These are phyloP conservation scores for Aspergillus ostianus DNA, from an alignment of 495 filamentous ascomycete genomes.

Conservation along the genomic window DNA sequence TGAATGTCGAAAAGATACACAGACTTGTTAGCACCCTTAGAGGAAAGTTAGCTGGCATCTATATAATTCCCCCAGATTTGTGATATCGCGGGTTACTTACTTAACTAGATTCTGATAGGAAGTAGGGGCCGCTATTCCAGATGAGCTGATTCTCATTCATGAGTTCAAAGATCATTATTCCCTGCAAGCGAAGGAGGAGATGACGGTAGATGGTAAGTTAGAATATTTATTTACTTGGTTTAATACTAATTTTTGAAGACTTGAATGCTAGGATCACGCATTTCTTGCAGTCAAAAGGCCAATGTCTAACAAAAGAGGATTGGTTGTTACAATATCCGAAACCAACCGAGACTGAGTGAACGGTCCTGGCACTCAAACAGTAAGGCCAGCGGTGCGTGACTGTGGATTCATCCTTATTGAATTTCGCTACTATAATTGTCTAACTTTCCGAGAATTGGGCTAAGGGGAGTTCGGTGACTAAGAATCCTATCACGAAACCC, in stretches of 20 bases:
- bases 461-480: too few species aligned
- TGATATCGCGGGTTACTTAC: not conserved
- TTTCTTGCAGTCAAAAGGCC: not conserved
- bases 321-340: constrained; percentile 1
- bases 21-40: not conserved
- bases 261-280: not conserved
- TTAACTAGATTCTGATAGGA: not conserved
- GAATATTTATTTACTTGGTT: not conserved
- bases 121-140: not conserved
- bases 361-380: too few species aligned
- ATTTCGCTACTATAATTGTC: too few species aligned
- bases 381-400: too few species aligned
- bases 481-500: too few species aligned
- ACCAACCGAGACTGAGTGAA: not conserved
- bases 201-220: constrained; percentile 1
- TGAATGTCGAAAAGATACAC: not conserved
- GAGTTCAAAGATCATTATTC: constrained; percentile 6
- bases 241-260: not conserved
- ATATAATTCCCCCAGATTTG: not conserved
- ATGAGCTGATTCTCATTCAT: constrained; percentile 3
- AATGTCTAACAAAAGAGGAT: not conserved
- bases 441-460: too few species aligned
- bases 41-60: not conserved
- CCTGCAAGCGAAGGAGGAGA: not conserved
- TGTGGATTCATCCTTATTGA: too few species aligned